phyloP scores from a whole-genome alignment of 2,329 filamentous ascomycete genomes.

The Ophiostoma ulmi region DNA sequence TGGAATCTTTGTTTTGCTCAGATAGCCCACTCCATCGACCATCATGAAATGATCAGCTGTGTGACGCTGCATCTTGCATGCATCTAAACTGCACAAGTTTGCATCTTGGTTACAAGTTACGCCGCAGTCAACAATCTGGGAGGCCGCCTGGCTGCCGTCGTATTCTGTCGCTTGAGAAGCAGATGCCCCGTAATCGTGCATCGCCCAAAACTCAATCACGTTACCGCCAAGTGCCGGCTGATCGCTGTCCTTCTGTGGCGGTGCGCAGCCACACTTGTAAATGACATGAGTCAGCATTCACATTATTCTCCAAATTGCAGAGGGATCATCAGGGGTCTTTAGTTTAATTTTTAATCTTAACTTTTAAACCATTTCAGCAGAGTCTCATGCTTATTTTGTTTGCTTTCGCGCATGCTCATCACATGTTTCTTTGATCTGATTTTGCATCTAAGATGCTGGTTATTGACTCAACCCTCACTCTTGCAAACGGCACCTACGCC shows the following conservation, averaged over 20 bases:
- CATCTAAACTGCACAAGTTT: background rate
- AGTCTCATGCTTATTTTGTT: background rate
- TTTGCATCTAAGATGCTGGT: too few relatives aligned
- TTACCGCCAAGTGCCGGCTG: background rate
- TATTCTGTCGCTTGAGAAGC: background rate
- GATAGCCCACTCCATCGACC: background rate
- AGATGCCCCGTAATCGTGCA: background rate
- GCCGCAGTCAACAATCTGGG: background rate
- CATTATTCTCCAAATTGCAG: background rate
- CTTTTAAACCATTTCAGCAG: background rate
- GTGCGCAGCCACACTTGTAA: conserved; percentile 1
- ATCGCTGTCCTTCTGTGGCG: background rate
- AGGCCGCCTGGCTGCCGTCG: background rate
- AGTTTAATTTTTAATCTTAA: background rate
- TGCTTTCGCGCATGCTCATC: background rate
- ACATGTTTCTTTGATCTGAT: background rate
- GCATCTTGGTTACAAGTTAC: background rate
- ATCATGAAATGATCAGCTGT: background rate
- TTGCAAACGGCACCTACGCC: too few relatives aligned
- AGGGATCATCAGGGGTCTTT: background rate
- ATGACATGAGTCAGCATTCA: background rate
- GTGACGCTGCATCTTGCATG: background rate
- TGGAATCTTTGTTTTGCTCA: background rate
- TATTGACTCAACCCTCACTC: too few relatives aligned
- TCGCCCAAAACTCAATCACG: background rate